Evolutionary conservation across 768 basidiomycete genomes (phyloP).

Genomic region (Naganishia vishniacii): DNA sequence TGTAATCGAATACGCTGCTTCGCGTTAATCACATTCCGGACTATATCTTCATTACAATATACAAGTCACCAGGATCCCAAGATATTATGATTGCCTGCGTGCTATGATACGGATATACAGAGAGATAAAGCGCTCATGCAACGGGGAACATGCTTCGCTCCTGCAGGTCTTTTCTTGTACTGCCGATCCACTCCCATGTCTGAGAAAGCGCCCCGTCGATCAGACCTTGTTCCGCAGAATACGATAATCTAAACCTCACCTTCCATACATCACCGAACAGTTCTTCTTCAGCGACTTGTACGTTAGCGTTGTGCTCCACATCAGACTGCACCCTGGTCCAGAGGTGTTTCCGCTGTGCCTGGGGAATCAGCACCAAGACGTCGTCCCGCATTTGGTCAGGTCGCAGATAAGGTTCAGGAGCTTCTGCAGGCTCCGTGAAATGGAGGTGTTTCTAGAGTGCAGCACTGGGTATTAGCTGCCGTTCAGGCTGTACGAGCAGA

Average conservation of each 20-base stretch:
- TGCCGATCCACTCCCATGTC: slow-evolving; percentile 47
- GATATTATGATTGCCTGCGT: neutral
- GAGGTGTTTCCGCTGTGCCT: slow-evolving; percentile 33
- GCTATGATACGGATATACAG: neutral
- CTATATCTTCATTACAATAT: no score
- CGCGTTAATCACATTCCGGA: neutral
- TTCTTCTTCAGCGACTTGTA: slow-evolving; percentile 40
- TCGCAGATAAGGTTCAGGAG: slow-evolving; percentile 42
- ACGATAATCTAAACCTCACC: slow-evolving; percentile 12
- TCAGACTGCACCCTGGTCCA: slow-evolving; percentile 39
- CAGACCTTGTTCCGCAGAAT: no score
- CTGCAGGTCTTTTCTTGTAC: slow-evolving; percentile 29
- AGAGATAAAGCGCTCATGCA: slow-evolving; percentile 3
- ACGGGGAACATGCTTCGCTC: slow-evolving; percentile 18
- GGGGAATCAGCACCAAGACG: slow-evolving; percentile 39
- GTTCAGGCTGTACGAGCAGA: neutral
- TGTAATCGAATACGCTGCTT: neutral
- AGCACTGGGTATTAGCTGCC: neutral
- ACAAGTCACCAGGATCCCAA: neutral
- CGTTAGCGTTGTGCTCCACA: slow-evolving; percentile 46
- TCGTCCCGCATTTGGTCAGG: slow-evolving; percentile 47
- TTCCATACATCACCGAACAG: slow-evolving; percentile 44
- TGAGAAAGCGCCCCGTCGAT: neutral
- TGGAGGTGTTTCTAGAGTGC: slow-evolving; percentile 39
- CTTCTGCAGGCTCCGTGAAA: slow-evolving; percentile 43